These are phyloP conservation scores for Pseudotsuga menziesii DNA, from an alignment of 75 land plant genomes.

Conservation along the genomic window DNA sequence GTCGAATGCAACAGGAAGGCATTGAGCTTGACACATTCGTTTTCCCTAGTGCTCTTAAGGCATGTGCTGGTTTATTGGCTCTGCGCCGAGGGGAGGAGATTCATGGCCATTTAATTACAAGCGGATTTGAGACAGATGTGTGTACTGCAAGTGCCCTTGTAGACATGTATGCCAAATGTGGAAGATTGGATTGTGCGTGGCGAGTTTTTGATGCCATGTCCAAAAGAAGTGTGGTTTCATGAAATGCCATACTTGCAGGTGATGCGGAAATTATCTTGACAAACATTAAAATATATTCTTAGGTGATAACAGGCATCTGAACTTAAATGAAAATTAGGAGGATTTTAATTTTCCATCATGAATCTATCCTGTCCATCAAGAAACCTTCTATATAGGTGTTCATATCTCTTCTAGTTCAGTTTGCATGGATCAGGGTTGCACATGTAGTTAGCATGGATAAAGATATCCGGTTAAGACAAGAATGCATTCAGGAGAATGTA, in stretches of 20 bases:
- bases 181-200: conserved; percentile 10
- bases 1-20: conserved; percentile 2
- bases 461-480: no score
- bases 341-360: no score
- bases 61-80: neutral
- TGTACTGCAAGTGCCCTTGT: conserved; percentile 11
- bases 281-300: no score
- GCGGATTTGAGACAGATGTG: conserved; percentile 19
- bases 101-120: neutral
- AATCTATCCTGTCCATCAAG: no score
- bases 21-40: neutral
- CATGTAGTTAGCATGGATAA: no score
- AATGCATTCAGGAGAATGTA: no score
- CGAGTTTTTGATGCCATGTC: conserved; percentile 8
- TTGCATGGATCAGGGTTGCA: no score
- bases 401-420: no score
- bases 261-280: conserved; percentile 5
- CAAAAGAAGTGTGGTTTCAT: conserved; percentile 14
- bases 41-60: conserved; percentile 2
- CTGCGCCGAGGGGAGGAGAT: conserved; percentile 9
- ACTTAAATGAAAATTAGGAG: no score
- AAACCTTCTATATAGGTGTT: no score
- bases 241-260: conserved; percentile 20
- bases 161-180: conserved; percentile 18
- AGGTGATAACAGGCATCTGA: no score